These are phyloP conservation scores for Geotrichum europaeum DNA, from an alignment of 1,139 yeast genomes.

Conservation along the genomic window DNA sequence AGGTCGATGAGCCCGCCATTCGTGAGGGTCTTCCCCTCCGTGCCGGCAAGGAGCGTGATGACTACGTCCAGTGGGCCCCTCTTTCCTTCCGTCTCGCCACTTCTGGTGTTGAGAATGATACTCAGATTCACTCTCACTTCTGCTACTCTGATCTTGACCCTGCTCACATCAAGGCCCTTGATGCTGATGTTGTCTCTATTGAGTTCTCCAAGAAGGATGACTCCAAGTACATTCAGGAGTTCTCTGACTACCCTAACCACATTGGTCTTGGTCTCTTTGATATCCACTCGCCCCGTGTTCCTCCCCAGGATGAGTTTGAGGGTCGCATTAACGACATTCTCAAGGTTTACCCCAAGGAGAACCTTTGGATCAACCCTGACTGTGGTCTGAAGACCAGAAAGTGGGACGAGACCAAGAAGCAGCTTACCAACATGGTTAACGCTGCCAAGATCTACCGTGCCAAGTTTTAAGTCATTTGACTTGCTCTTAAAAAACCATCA, in stretches of 20 bases:
- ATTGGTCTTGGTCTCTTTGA: slow-evolving; percentile 98
- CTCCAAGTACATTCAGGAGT: slow-evolving; percentile 95
- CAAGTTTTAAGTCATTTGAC: slow-evolving; percentile 29
- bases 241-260: slow-evolving; percentile 98
- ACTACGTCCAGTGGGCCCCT: slow-evolving; percentile 98
- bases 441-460: slow-evolving; percentile 97
- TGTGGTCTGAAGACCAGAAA: slow-evolving; percentile 99
- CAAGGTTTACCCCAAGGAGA: slow-evolving; percentile 94
- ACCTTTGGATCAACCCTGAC: slow-evolving; percentile 99
- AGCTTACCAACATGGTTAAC: slow-evolving; percentile 93
- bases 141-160: slow-evolving; percentile 98
- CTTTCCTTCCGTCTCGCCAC: slow-evolving; percentile 99
- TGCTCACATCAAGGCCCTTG: slow-evolving; percentile 97
- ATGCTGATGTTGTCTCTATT: slow-evolving; percentile 98
- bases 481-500: slow-evolving; percentile 10
- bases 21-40: slow-evolving; percentile 99
- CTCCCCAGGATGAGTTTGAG: slow-evolving; percentile 93
- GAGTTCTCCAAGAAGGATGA: slow-evolving; percentile 99
- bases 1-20: slow-evolving; percentile 99
- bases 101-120: slow-evolving; percentile 89
- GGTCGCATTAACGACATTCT: slow-evolving; percentile 89
- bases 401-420: slow-evolving; percentile 78
- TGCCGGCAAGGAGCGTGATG: slow-evolving; percentile 94
- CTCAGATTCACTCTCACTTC: slow-evolving; percentile 98
- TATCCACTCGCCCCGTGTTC: slow-evolving; percentile 99